Conservation (phyloP, 257 asterid species). For the Handroanthus guayacan region DNA sequence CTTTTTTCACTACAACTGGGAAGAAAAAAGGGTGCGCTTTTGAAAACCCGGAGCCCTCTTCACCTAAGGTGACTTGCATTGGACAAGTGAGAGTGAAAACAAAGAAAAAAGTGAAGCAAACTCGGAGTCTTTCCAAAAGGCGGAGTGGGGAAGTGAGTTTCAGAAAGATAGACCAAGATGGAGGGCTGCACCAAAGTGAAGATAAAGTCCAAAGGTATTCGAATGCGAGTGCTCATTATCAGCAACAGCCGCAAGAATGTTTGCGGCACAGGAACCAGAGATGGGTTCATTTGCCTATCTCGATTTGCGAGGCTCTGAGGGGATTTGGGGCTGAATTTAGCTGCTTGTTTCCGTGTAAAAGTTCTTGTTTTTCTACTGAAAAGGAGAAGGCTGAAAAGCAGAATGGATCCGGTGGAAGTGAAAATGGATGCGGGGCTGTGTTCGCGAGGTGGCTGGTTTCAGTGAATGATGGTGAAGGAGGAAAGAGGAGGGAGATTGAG, state of each 20-base stretch:
- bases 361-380: slow-evolving; percentile 65
- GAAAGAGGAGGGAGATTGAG: slow-evolving; percentile 78
- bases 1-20: slow-evolving; percentile 58
- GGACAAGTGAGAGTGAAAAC: slow-evolving; percentile 95
- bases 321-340: slow-evolving; percentile 76
- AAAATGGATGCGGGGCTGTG: slow-evolving; percentile 70
- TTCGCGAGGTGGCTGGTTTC: slow-evolving; percentile 85
- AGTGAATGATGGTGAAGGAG: slow-evolving; percentile 72
- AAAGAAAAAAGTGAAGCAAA: slow-evolving; percentile 73
- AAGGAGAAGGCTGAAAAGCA: slow-evolving; percentile 52
- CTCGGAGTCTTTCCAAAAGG: slow-evolving; percentile 67
- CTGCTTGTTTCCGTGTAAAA: slow-evolving; percentile 81
- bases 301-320: slow-evolving; percentile 86
- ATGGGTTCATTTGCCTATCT: slow-evolving; percentile 89
- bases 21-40: slow-evolving; percentile 69
- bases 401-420: slow-evolving; percentile 33
- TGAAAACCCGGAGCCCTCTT: slow-evolving; percentile 93
- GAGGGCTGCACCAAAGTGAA: slow-evolving; percentile 31
- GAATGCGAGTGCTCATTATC: slow-evolving; percentile 50
- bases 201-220: slow-evolving; percentile 42
- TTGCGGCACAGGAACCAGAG: slow-evolving; percentile 74
- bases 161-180: slow-evolving; percentile 53
- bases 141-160: slow-evolving; percentile 72
- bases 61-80: slow-evolving; percentile 96
- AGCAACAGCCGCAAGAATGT: slow-evolving; percentile 56